Base-by-base conservation (phyloP, 306 rosid species). In the Casuarina cunninghamiana region DNA sequence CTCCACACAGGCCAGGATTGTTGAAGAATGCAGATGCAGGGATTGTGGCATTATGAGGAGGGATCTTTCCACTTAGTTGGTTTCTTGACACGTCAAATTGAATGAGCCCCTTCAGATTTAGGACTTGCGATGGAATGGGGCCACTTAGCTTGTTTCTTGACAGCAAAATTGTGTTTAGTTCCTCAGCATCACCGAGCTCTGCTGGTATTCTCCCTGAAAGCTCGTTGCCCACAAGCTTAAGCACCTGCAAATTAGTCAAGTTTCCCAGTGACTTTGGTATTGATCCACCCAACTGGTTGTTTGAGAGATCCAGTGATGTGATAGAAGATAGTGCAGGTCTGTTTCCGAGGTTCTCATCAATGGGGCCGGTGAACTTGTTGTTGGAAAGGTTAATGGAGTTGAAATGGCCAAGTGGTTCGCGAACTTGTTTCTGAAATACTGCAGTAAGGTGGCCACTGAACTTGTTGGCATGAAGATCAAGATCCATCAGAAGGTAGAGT, bases 1-100 rank as follows among this genome's bases (percentile, higher is more conserved):
- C 16, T 55, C 92, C 95, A 78, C 95, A 90, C 68, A 90, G 69
- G 53, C 87, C 89, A 43, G 60, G 88, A 63, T 88, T 90, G 37
- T 84, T 81, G 7, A 32, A 17, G 82, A 90, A 91, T 3, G 78
- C 80, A 15, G 91, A 87, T n/a, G 5, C 78, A 0, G 89, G 84
- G 26, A 91, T 71, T 48, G 3, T 55, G 6, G 81, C 80, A 73
- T 75, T 82, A 74, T 84, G 90, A 3, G 81, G 63, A 43, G 92
- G 92, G 74, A 84, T 86, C 75, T 1, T 43, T 15, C 83, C 90
- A 35, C 78, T 78, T 6, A 85, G 77, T 44, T 26, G 70, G 60
- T 90, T 88, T 53, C 74, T 73, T 1, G 95, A 85, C 62, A 90
- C 89, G 63, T 88, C 81, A 2, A 90, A 81, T 72, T 51, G 74